Evolutionary conservation across 2,329 filamentous ascomycete species (phyloP).

Genomic region (Fusarium gaditjirri): DNA sequence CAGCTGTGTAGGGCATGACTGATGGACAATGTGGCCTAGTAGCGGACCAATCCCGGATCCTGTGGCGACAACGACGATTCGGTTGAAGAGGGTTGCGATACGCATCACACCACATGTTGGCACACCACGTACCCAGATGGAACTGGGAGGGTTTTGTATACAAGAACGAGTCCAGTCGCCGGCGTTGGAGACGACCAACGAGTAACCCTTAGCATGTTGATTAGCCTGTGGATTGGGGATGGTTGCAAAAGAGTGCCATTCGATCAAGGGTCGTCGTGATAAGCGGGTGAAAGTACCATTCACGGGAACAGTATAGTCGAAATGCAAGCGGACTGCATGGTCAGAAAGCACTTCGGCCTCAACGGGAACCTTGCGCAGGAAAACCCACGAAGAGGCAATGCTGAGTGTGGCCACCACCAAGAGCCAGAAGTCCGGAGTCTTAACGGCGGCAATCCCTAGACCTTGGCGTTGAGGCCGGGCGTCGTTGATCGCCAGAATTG

Average conservation of each 20-base stretch:
- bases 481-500: slow-evolving; percentile 64
- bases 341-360: slow-evolving; percentile 73
- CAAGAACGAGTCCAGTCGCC: slow-evolving; percentile 78
- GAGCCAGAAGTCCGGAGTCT: slow-evolving; percentile 70
- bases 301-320: slow-evolving; percentile 70
- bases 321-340: slow-evolving; percentile 78
- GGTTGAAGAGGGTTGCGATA: slow-evolving; percentile 72
- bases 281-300: slow-evolving; percentile 62
- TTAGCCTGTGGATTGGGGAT: slow-evolving; percentile 66
- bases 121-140: slow-evolving; percentile 75
- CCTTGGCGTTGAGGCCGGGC: slow-evolving; percentile 48
- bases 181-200: slow-evolving; percentile 75
- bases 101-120: slow-evolving; percentile 75
- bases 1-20: slow-evolving; percentile 65
- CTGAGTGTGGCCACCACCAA: slow-evolving; percentile 71
- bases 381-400: slow-evolving; percentile 78
- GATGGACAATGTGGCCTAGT: slow-evolving; percentile 66
- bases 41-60: slow-evolving; percentile 79
- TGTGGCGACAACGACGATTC: slow-evolving; percentile 74
- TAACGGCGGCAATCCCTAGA: slow-evolving; percentile 52
- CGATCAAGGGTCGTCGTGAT: slow-evolving; percentile 69
- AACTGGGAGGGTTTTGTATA: slow-evolving; percentile 69
- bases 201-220: slow-evolving; percentile 62
- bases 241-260: slow-evolving; percentile 82
- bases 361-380: slow-evolving; percentile 74